These are phyloP conservation scores for Saitozyma podzolica DNA, from an alignment of 768 basidiomycete genomes.

Conservation along the genomic window DNA sequence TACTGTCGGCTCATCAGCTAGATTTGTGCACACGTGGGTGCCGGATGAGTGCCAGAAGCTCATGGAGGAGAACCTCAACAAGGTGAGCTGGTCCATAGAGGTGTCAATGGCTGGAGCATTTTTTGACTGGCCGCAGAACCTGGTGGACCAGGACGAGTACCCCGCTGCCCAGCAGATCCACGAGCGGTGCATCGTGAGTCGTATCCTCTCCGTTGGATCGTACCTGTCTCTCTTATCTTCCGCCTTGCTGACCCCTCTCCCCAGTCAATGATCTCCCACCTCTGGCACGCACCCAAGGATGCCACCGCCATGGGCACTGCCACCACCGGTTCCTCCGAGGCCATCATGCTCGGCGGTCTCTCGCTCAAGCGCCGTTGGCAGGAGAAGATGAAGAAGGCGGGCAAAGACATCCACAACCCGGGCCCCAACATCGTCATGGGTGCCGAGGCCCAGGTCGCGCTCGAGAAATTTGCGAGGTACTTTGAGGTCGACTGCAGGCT, in stretches of 20 bases:
- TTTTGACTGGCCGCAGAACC: slow-evolving; percentile 52
- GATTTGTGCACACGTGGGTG: slow-evolving; percentile 67
- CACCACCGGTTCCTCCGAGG: slow-evolving; percentile 70
- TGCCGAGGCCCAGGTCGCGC: slow-evolving; percentile 68
- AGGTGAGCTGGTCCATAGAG: slow-evolving; percentile 40
- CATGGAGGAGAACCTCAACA: slow-evolving; percentile 66
- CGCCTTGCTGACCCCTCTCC: not conserved
- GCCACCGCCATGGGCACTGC: slow-evolving; percentile 65
- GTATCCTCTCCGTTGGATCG: not conserved
- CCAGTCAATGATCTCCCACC: slow-evolving; percentile 63
- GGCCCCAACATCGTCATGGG: slow-evolving; percentile 58
- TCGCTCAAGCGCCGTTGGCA: slow-evolving; percentile 74
- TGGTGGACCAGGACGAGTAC: slow-evolving; percentile 72
- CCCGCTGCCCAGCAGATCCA: slow-evolving; percentile 54
- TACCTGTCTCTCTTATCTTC: not conserved
- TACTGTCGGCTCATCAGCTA: slow-evolving; percentile 7
- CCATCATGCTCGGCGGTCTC: slow-evolving; percentile 70
- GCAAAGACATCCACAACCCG: slow-evolving; percentile 67
- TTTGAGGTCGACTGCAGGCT: slow-evolving; percentile 67
- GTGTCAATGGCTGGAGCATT: too few relatives aligned
- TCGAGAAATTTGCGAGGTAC: slow-evolving; percentile 69
- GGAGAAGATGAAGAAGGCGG: slow-evolving; percentile 62
- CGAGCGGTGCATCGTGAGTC: slow-evolving; percentile 47
- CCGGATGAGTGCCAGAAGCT: slow-evolving; percentile 54
- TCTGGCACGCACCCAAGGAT: slow-evolving; percentile 66